Percentiles rank a stretch among this genome's conserved stretches.
Conservation (phyloP, 148 eudicot species). For the Silene conica region DNA sequence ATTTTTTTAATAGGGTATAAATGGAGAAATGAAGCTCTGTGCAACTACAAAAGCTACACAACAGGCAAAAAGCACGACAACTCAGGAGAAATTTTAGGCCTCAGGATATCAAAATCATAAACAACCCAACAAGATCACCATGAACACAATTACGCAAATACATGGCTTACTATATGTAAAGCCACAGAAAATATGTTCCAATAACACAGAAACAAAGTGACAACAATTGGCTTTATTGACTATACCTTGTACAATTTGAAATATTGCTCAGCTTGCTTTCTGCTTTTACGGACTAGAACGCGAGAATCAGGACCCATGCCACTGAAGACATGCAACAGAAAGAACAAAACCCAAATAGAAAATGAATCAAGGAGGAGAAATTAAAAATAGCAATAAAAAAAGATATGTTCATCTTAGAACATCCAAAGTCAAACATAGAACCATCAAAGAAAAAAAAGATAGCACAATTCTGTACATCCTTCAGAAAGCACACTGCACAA, state of each 20-base stretch:
- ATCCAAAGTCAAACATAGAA: background rate
- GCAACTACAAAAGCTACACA: background rate
- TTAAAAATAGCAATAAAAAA: background rate
- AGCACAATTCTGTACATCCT: background rate
- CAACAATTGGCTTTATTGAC: background rate
- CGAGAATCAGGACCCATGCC: conserved; percentile 98
- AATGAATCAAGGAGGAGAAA: background rate
- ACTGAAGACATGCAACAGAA: conserved; percentile 36
- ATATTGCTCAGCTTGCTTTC: conserved; percentile 97
- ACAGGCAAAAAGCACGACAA: background rate
- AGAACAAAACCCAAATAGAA: background rate
- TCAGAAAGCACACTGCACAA: background rate
- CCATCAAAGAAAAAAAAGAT: background rate
- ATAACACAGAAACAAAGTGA: background rate
- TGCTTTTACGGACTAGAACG: conserved; percentile 89
- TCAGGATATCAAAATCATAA: background rate
- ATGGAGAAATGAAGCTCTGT: background rate
- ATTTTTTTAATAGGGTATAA: background rate
- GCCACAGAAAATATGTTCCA: background rate
- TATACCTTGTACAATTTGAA: conserved; percentile 73
- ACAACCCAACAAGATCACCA: background rate
- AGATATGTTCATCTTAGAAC: background rate
- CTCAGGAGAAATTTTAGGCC: background rate
- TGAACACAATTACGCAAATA: background rate
- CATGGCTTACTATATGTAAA: background rate